A percentile compares a stretch with the other conserved stretches of the same genome.
Conservation (phyloP, 441 rosid genomes). For the Flueggea neowawraea region DNA sequence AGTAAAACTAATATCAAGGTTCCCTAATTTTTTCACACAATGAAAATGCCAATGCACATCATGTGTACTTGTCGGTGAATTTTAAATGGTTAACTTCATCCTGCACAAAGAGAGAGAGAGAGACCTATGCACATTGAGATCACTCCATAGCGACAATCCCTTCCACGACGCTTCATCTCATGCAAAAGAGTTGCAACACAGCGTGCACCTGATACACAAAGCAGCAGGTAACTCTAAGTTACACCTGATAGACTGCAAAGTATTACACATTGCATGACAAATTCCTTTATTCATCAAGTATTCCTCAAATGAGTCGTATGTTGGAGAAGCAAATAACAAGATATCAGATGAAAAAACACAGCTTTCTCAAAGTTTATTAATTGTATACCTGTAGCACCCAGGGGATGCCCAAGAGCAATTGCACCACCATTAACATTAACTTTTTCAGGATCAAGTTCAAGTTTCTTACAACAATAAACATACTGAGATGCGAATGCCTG, state of each 20-base stretch:
- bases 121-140: slow-evolving; percentile 85
- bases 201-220: slow-evolving; percentile 65
- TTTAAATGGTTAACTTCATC: too few species aligned
- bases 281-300: too few species aligned
- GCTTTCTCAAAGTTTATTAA: too few species aligned
- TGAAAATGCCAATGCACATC: too few species aligned
- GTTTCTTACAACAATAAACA: slow-evolving; percentile 84
- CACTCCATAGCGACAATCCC: slow-evolving; percentile 91
- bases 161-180: slow-evolving; percentile 94
- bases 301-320: too few species aligned
- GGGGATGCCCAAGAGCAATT: slow-evolving; percentile 92
- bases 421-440: slow-evolving; percentile 97
- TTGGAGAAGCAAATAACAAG: too few species aligned
- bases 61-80: too few species aligned
- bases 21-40: too few species aligned
- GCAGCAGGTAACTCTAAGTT: slow-evolving; percentile 2
- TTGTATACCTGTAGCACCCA: slow-evolving; percentile 85
- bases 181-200: slow-evolving; percentile 94
- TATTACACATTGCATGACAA: too few species aligned
- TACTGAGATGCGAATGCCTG: slow-evolving; percentile 99
- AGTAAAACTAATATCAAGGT: too few species aligned
- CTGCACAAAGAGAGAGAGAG: neutral
- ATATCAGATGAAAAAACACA: too few species aligned
- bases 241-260: neutral
- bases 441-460: slow-evolving; percentile 75